Base-by-base conservation (phyloP, 1,284 basidiomycete genomes). In the Ceratobasidium sp. region DNA sequence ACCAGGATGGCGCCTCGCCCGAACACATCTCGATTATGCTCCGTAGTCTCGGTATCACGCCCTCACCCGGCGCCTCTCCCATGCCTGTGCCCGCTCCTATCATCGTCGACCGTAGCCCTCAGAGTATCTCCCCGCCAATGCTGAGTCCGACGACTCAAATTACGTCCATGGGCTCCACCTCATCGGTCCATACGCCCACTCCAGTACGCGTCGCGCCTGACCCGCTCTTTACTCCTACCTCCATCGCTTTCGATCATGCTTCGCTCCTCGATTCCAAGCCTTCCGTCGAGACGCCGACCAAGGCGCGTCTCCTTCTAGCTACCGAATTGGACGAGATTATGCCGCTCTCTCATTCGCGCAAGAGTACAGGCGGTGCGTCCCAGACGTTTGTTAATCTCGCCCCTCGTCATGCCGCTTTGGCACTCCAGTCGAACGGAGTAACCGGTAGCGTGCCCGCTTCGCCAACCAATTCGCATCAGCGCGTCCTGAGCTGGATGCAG, bases 1-100 rank as follows among this genome's bases (percentile, higher is more conserved):
- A 65, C 42, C 65, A 52, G 17, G 65, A 67, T 26, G 46, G n/a
- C 28, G 61, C 59, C 44, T 73, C 70, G 5, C 44, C 71, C 13
- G 71, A 75, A 33, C 71, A 75, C 17, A 75, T 75, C 17, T 64
- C 71, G 42, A 75, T 75, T 40, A 75, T 75, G 71, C 61, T 75
- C 10, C 71, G 71, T 12, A 75, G 61, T 38, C 61, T 75, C 15
- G 71, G 71, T 46, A 75, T 75, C 33, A 75, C 71, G 12, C 71
- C 71, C n/a, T 75, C 71, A 3, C 71, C 71, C 9, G 46, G 46
- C 13, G 44, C 71, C 26, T 38, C 46, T 1, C 33, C 33, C 4
- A 33, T 33, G 33, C 33, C 33, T 4, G 33, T 33, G 33, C n/a
- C 48, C 38, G 64, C 38, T 15, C 64, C 64, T 23, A 67, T 67